Evolutionary conservation across 352 stramenopile species (phyloP), one percentile per base, ranked within the genome.

Genomic region (Saprolegnia parasitica): DNA sequence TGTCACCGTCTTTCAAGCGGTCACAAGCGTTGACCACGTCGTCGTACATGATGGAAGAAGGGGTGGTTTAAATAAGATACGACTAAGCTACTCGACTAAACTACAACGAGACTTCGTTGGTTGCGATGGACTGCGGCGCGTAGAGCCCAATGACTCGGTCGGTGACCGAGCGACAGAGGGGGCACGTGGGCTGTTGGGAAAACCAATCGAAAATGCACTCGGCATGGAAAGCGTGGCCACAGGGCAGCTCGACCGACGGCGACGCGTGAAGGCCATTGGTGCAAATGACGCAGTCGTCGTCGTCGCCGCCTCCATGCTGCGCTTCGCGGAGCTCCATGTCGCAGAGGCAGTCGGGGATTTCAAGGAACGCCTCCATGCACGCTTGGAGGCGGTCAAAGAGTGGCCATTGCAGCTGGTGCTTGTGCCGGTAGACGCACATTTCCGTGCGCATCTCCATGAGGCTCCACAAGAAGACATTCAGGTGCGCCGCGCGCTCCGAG

Each of bases 401-500:
- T 15, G 52, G 52, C 52, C 52, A 58, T 8, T 58, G 23, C 8
- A 58, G 32, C 13, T 58, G 52, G 52, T 58, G 52, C 32, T 16
- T 8, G 16, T 58, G 52, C 8, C 52, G 52, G 32, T 58, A 58
- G 23, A 58, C 23, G 15, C 52, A 29, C 52, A 58, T 58, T 16
- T 58, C 52, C 8, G 52, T 58, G 52, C 52, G 52, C 52, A 58
- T 58, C 16, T 58, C 52, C 52, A 58, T 58, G 13, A 58, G 32
- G 8, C 8, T 58, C 52, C 52, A 58, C 52, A 58, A 29, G 16
- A 58, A 58, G 32, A 15, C 16, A 39, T 16, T 58, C 16, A 58
- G 16, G 16, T 58, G 52, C 15, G 52, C 52, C 23, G 52, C 52
- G 32, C 52, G 52, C 16, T 58, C 52, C 8, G 23, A 8, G 52